Conservation (phyloP, 257 asterid species). For the Petunia axillaris region DNA sequence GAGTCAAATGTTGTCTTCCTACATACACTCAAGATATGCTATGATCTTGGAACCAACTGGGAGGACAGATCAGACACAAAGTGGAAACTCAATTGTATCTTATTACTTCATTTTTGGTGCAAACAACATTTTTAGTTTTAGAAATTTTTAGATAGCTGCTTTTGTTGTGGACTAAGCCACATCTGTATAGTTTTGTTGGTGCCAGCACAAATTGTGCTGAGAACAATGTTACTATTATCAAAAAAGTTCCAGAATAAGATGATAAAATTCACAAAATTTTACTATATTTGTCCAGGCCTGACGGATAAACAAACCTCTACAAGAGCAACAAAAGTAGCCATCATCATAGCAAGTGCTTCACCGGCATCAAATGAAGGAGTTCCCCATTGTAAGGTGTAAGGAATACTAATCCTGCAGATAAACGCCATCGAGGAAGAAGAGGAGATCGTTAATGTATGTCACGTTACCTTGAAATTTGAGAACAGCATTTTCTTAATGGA, state of each 20-base stretch:
- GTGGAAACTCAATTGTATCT: too few relatives aligned
- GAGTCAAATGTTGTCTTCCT: too few relatives aligned
- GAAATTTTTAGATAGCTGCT: too few relatives aligned
- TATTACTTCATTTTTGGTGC: too few relatives aligned
- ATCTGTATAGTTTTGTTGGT: too few relatives aligned
- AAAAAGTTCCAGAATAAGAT: neutral
- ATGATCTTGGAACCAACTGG: too few relatives aligned
- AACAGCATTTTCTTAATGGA: neutral
- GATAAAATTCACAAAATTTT: constrained; percentile 7
- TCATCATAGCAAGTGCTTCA: constrained; percentile 53
- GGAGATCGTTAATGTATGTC: neutral
- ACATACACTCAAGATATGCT: too few relatives aligned
- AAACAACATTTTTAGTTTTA: too few relatives aligned
- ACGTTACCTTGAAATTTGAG: neutral
- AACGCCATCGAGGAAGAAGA: neutral
- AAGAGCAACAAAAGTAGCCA: constrained; percentile 48
- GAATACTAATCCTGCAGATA: constrained; percentile 50
- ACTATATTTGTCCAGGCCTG: constrained; percentile 13
- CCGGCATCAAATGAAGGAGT: constrained; percentile 52
- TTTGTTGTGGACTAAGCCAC: too few relatives aligned
- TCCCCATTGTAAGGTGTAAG: constrained; percentile 56
- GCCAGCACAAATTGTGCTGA: too few relatives aligned
- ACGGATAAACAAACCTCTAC: constrained; percentile 34
- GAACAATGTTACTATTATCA: too few relatives aligned
- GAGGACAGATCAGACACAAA: too few relatives aligned